phyloP scores from a whole-genome alignment of 2,329 filamentous ascomycete species.

The Ampelomyces quisqualis region DNA sequence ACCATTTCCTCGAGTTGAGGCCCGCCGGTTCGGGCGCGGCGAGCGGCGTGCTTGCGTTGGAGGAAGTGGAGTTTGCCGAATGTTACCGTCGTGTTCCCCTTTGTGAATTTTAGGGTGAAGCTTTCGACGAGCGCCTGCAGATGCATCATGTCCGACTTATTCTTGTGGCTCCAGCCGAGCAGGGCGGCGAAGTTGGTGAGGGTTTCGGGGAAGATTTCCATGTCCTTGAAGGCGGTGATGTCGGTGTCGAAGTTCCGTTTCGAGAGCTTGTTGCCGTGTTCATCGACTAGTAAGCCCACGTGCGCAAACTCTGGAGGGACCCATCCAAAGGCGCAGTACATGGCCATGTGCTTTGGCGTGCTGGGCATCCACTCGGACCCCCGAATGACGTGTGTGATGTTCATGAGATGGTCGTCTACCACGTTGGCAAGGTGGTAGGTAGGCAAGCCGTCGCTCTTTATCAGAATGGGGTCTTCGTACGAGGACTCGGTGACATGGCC shows the following conservation, averaged over 20 bases:
- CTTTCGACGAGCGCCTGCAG: conserved; percentile 69
- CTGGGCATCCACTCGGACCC: conserved; percentile 97
- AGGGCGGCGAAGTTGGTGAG: conserved; percentile 82
- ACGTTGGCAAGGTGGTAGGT: conserved; percentile 98
- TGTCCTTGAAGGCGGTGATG: conserved; percentile 58
- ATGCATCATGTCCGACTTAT: conserved; percentile 68
- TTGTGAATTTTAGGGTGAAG: conserved; percentile 87
- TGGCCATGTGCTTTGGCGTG: conserved; percentile 72
- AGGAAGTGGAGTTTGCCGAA: conserved; percentile 78
- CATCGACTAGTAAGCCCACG: conserved; percentile 52
- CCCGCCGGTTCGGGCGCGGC: conserved; percentile 50
- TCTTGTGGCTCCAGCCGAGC: conserved; percentile 75
- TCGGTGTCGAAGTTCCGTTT: conserved; percentile 75
- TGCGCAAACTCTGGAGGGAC: conserved; percentile 51
- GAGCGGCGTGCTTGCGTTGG: conserved; percentile 67
- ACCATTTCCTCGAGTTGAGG: conserved; percentile 43
- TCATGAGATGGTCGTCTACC: conserved; percentile 92
- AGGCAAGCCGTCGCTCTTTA: conserved; percentile 89
- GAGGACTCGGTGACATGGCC: conserved; percentile 48
- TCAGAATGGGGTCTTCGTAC: conserved; percentile 80
- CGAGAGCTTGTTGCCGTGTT: conserved; percentile 59
- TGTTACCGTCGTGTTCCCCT: conserved; percentile 82
- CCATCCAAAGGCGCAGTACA: conserved; percentile 55
- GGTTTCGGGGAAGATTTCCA: conserved; percentile 63
- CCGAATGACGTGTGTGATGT: conserved; percentile 92